Evolutionary conservation across 495 filamentous ascomycete genomes (phyloP).

Genomic region (Neurospora discreta): DNA sequence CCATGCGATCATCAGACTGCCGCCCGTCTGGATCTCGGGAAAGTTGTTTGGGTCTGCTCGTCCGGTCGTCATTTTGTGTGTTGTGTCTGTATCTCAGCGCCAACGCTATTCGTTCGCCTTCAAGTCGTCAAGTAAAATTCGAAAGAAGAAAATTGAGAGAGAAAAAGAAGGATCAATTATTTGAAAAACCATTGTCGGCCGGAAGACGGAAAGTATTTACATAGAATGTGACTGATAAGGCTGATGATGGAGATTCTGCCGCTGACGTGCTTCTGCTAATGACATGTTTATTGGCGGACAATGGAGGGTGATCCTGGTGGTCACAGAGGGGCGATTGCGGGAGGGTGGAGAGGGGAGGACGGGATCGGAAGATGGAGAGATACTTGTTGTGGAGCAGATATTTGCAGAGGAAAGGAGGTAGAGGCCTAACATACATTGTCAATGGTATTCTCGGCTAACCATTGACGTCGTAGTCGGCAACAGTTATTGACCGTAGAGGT

Average conservation of each 20-base stretch:
- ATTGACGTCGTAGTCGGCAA: not conserved
- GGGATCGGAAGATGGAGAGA: not conserved
- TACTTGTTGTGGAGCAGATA: no score
- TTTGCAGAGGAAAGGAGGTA: not conserved
- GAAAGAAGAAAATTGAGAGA: not conserved
- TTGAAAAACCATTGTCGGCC: not conserved
- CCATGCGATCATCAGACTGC: conserved; percentile 90
- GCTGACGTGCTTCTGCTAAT: not conserved
- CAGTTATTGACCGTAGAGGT: no score
- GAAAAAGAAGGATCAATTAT: not conserved
- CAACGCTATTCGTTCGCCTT: not conserved
- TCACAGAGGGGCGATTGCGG: not conserved
- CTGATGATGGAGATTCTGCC: not conserved
- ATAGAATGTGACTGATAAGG: not conserved
- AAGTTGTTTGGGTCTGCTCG: conserved; percentile 31
- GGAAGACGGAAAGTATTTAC: no score
- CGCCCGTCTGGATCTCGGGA: conserved; percentile 75
- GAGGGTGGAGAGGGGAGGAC: not conserved
- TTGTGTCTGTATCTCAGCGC: not conserved
- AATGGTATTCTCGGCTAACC: no score
- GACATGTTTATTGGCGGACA: not conserved
- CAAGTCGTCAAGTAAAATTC: not conserved
- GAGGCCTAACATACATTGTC: not conserved
- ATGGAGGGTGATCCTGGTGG: not conserved
- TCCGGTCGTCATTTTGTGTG: not conserved